phyloP scores from a whole-genome alignment of 495 filamentous ascomycete genomes.

The Penicillium ucsense region DNA sequence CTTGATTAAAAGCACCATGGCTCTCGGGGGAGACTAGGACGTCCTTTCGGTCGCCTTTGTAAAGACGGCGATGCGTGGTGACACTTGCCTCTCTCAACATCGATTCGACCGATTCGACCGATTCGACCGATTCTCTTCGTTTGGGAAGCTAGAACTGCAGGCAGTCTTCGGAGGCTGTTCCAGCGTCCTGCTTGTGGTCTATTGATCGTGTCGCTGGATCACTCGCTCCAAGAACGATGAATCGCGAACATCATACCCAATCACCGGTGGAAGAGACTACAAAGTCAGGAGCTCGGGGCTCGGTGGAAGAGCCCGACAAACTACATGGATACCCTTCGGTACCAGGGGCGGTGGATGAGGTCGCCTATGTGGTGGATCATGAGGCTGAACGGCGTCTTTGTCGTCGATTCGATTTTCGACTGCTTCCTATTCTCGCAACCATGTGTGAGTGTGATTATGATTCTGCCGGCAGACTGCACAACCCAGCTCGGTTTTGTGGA shows the following conservation, averaged over 20 bases:
- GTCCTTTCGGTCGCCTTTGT: no score
- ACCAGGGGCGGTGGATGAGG: slow-evolving; percentile 23
- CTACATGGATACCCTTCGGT: slow-evolving; percentile 19
- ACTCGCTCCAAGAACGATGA: slow-evolving; percentile 8
- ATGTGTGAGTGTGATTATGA: slow-evolving; percentile 42
- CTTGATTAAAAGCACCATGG: slow-evolving; percentile 3
- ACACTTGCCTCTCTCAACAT: no score
- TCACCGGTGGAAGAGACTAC: slow-evolving; percentile 10
- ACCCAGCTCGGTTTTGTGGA: background rate
- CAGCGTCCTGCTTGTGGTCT: no score
- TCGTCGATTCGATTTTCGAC: slow-evolving; percentile 49
- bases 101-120: no score
- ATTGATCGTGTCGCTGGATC: background rate
- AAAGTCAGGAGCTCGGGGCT: slow-evolving; percentile 11
- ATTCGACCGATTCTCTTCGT: no score
- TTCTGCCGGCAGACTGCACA: background rate
- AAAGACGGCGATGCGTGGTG: no score
- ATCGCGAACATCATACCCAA: slow-evolving; percentile 1
- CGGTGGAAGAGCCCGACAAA: slow-evolving; percentile 23
- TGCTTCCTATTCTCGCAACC: slow-evolving; percentile 52
- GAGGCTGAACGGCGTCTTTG: slow-evolving; percentile 52
- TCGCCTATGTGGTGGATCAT: slow-evolving; percentile 30
- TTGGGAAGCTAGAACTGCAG: no score
- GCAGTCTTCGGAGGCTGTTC: no score
- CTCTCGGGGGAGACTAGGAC: no score